Percentiles rank a stretch among this genome's conserved stretches.
Conservation (phyloP, 495 filamentous ascomycete genomes). For the Aspergillus nanangensis region DNA sequence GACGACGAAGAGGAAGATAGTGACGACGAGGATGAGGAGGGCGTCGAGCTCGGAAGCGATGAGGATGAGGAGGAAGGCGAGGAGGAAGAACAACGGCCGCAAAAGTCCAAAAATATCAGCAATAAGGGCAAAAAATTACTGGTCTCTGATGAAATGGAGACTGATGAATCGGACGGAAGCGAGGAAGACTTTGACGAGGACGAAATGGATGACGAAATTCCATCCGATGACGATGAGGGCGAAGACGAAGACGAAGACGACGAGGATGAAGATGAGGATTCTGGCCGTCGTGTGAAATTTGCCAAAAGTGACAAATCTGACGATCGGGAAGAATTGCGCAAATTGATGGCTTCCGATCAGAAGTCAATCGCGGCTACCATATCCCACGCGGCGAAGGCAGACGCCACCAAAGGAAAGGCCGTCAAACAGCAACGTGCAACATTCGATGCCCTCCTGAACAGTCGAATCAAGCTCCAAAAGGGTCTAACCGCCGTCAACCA, state of each 20-base stretch:
- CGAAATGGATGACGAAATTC: conserved; percentile 37
- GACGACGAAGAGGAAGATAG: conserved; percentile 49
- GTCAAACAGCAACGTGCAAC: conserved; percentile 77
- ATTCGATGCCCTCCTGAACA: conserved; percentile 83
- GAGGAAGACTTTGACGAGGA: conserved; percentile 23
- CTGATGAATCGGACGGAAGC: conserved; percentile 16
- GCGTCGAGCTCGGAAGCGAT: conserved; percentile 28
- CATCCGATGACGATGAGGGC: conserved; percentile 29
- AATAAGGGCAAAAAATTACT: conserved; percentile 19
- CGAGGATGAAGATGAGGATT: conserved; percentile 26
- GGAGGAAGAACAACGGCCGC: conserved; percentile 19
- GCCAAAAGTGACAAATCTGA: conserved; percentile 23
- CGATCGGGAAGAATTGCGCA: conserved; percentile 56
- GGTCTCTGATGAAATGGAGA: conserved; percentile 16
- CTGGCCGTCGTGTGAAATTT: conserved; percentile 19
- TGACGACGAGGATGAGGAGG: conserved; percentile 54
- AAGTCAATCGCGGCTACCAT: conserved; percentile 64
- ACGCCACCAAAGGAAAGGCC: conserved; percentile 79
- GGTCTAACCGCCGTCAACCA: conserved; percentile 78
- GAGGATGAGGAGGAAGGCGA: conserved; percentile 27
- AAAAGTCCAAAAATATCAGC: conserved; percentile 39
- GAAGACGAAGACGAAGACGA: conserved; percentile 30
- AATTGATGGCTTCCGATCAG: conserved; percentile 68
- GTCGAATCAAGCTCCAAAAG: conserved; percentile 88
- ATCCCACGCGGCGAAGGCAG: conserved; percentile 67